A percentile compares a stretch with the other conserved stretches of the same genome.
phyloP scores from a whole-genome alignment of 768 basidiomycete genomes.

The Bullera alba region DNA sequence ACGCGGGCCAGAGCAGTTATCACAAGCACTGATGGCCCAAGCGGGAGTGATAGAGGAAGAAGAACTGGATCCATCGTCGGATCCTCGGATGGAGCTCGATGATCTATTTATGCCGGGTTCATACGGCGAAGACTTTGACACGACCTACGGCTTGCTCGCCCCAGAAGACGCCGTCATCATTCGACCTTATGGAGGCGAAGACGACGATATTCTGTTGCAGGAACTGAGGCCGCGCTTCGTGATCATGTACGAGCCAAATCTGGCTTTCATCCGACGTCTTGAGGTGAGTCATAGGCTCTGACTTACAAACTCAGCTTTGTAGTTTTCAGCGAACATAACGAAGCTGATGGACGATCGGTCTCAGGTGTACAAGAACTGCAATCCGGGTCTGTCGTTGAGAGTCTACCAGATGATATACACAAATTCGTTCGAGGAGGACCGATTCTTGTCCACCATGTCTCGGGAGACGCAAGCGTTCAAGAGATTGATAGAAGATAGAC shows the following conservation, averaged over 20 bases:
- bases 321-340: too few relatives aligned
- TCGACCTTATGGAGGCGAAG: constrained; percentile 81
- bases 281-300: constrained; percentile 58
- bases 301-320: too few relatives aligned
- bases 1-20: too few relatives aligned
- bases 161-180: constrained; percentile 77
- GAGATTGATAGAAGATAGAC: constrained; percentile 81
- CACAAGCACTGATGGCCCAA: constrained; percentile 21
- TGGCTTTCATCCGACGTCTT: constrained; percentile 83
- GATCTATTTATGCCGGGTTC: constrained; percentile 29
- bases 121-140: constrained; percentile 58
- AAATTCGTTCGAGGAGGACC: constrained; percentile 89
- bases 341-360: constrained; percentile 7
- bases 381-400: constrained; percentile 72
- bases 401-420: constrained; percentile 96
- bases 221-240: constrained; percentile 88
- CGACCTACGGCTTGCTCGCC: constrained; percentile 67
- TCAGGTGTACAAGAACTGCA: constrained; percentile 77
- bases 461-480: constrained; percentile 93
- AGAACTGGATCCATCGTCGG: constrained; percentile 19
- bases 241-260: constrained; percentile 89
- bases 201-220: constrained; percentile 77
- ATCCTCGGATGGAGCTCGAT: constrained; percentile 8
- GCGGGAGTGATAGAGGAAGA: constrained; percentile 33
- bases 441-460: constrained; percentile 79